Evolutionary conservation across 192 early-diverging fungal genomes (phyloP).

Genomic region (Powellomyces hirtus): DNA sequence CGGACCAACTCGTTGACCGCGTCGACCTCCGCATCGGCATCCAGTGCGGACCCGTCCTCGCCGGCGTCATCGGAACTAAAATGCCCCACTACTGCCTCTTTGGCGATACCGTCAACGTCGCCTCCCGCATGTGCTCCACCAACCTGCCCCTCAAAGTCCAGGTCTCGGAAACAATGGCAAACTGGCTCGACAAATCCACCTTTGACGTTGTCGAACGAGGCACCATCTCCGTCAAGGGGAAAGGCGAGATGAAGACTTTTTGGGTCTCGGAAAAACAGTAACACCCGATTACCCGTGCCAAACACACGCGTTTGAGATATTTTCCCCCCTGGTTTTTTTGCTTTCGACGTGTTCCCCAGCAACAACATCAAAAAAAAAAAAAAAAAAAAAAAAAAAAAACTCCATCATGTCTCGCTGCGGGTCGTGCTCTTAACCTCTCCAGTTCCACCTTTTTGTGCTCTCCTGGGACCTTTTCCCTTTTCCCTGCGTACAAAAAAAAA

Average conservation of each 20-base stretch:
- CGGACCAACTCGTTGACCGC: slow-evolving; percentile 25
- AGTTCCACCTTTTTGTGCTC: too few relatives aligned
- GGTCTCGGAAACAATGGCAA: slow-evolving; percentile 22
- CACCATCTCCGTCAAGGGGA: slow-evolving; percentile 37
- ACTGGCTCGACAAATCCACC: background rate
- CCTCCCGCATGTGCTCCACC: slow-evolving; percentile 42
- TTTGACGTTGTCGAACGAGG: slow-evolving; percentile 24
- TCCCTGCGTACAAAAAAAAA: too few relatives aligned
- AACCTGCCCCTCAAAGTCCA: slow-evolving; percentile 28
- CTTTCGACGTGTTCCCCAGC: too few relatives aligned
- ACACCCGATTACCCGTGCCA: too few relatives aligned
- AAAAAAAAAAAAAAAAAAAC: too few relatives aligned
- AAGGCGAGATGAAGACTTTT: slow-evolving; percentile 40
- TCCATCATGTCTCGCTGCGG: too few relatives aligned
- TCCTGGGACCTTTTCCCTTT: too few relatives aligned
- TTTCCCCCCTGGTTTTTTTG: too few relatives aligned
- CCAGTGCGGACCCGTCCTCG: slow-evolving; percentile 40
- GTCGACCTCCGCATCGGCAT: slow-evolving; percentile 39
- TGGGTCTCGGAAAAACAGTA: slow-evolving; percentile 28
- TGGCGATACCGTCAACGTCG: slow-evolving; percentile 43
- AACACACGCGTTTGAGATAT: too few relatives aligned
- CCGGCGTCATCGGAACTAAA: slow-evolving; percentile 45
- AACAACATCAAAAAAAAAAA: too few relatives aligned
- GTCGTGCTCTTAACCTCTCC: too few relatives aligned
- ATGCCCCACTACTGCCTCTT: slow-evolving; percentile 49